Evolutionary conservation across 176 grass and related monocot genomes (phyloP).

Genomic region (Echinochloa phyllopogon): DNA sequence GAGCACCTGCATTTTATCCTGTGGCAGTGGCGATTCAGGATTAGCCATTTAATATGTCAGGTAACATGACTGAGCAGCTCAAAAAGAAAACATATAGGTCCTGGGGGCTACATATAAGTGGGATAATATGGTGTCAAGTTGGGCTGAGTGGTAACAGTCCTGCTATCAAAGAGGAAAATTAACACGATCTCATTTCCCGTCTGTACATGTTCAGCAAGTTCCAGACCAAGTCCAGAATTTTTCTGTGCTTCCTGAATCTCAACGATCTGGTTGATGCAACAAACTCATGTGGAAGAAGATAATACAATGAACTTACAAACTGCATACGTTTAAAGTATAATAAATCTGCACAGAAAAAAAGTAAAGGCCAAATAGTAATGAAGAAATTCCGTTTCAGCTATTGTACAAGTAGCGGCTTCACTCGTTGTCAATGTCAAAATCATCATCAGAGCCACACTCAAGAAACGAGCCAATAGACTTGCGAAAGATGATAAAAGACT

Average conservation of each 20-base stretch:
- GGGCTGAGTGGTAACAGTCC: neutral
- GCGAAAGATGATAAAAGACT: constrained; percentile 69
- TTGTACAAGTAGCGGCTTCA: neutral
- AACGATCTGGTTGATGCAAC: neutral
- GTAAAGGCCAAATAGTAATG: neutral
- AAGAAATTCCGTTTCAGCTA: neutral
- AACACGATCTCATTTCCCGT: neutral
- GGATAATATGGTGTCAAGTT: neutral
- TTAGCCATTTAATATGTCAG: neutral
- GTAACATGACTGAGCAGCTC: neutral
- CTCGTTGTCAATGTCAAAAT: constrained; percentile 71
- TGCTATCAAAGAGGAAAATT: neutral
- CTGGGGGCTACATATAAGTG: too few species aligned
- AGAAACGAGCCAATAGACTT: constrained; percentile 78
- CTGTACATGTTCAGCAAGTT: neutral
- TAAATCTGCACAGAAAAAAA: neutral
- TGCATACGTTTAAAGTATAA: neutral
- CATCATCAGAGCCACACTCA: constrained; percentile 76
- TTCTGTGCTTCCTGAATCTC: neutral
- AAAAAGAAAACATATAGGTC: neutral
- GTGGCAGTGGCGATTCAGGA: neutral
- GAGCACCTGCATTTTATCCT: neutral
- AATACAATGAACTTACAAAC: neutral
- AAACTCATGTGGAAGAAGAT: neutral
- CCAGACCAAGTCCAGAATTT: neutral